Evolutionary conservation across 2,329 filamentous ascomycete genomes (phyloP), one percentile per base, ranked within the genome.

Genomic region (Teratosphaeria zuluensis): DNA sequence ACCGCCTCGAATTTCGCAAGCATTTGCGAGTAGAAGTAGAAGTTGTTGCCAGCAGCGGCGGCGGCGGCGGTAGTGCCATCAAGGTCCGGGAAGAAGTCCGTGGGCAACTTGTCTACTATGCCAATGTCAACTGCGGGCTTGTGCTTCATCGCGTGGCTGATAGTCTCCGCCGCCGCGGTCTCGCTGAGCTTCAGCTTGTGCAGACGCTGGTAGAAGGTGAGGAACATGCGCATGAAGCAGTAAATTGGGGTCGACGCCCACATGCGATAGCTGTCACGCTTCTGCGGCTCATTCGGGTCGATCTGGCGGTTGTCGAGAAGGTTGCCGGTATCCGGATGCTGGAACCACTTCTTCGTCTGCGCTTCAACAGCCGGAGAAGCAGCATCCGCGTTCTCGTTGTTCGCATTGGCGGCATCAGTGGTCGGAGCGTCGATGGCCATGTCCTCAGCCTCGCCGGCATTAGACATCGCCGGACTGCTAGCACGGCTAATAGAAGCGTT

Each of bases 191-290:
- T 97, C 73, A 97, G 84, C 61, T 88, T 88, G 62, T 87, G 80
- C 14, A 99, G 80, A 48, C 94, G 86, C 68, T 86, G 84, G 75
- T 96, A 97, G 4, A 99, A 78, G n/a, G 88, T 88, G 70, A 96
- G 85, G 72, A 99, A 94, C 61, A 96, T 86, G 65, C 88, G 89
- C 77, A 99, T 88, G 80, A 99, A 97, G 74, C 94, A 92, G 71
- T 91, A 96, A 60, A 99, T 87, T 3, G 88, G 90, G 67, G 90
- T 84, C 72, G 96, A 97, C 72, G 87, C 87, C 77, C 95, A 99
- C 71, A 97, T 84, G 70, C 92, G 92, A 77, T 90, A 95, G 74
- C 84, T 86, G 11, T 85, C 85, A 53, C 92, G 88, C 65, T 82
- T 81, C 74, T 94, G 95, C 59, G 89, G 86, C 56, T 91, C 88